Evolutionary conservation across 2,329 filamentous ascomycete species (phyloP).

Genomic region (Colletotrichum phormii): DNA sequence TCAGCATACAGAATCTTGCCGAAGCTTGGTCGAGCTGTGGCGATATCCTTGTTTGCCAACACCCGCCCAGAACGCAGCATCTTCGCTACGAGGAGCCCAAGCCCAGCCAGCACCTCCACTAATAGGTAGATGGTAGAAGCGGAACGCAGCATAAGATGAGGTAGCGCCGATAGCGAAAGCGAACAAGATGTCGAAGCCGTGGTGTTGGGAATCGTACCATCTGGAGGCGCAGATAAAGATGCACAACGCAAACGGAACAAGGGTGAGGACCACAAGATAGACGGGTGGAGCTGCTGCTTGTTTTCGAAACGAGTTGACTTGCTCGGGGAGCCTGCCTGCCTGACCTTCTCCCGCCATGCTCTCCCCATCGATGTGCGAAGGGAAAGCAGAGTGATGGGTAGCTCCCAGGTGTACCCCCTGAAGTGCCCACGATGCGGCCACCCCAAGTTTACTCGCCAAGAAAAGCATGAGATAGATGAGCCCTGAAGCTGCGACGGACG

Average conservation of each 20-base stretch:
- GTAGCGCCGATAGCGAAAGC: slow-evolving; percentile 77
- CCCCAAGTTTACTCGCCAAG: too few relatives aligned
- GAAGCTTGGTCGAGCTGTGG: neutral
- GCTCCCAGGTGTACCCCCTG: too few relatives aligned
- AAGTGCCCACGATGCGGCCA: too few relatives aligned
- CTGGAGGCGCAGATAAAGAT: slow-evolving; percentile 80
- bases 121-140: slow-evolving; percentile 77
- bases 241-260: slow-evolving; percentile 74
- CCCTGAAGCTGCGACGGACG: slow-evolving; percentile 68
- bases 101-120: slow-evolving; percentile 76
- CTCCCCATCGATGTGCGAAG: too few relatives aligned
- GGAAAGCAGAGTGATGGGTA: too few relatives aligned
- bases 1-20: slow-evolving; percentile 5
- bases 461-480: too few relatives aligned
- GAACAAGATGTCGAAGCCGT: slow-evolving; percentile 82
- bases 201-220: slow-evolving; percentile 82
- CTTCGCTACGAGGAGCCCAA: slow-evolving; percentile 71
- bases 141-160: slow-evolving; percentile 75
- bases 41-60: slow-evolving; percentile 14
- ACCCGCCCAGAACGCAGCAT: slow-evolving; percentile 27
- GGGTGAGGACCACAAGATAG: slow-evolving; percentile 73
- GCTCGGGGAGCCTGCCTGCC: too few relatives aligned
- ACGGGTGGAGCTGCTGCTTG: slow-evolving; percentile 71
- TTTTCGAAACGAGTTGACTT: too few relatives aligned
- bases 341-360: too few relatives aligned